These are phyloP conservation scores for Yarrowia porcina DNA, from an alignment of 805 yeast species.

Conservation along the genomic window DNA sequence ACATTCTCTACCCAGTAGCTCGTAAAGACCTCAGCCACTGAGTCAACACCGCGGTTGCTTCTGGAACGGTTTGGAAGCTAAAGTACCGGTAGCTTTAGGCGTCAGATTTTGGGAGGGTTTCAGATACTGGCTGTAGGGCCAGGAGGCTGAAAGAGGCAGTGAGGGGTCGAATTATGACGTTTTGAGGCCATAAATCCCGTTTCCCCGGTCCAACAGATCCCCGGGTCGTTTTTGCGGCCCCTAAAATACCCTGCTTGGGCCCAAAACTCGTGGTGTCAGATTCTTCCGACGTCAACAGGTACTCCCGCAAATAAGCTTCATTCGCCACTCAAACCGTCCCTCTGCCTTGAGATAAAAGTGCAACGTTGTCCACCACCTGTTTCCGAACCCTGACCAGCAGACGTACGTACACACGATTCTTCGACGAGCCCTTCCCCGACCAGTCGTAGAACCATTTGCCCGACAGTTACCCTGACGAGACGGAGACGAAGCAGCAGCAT, in stretches of 20 bases:
- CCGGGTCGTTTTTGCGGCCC: not conserved
- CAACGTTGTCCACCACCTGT: not conserved
- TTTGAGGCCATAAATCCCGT: not conserved
- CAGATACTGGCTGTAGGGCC: not conserved
- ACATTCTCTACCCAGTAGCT: not conserved
- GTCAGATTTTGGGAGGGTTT: not conserved
- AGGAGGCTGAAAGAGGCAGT: not conserved
- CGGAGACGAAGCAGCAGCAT: not conserved
- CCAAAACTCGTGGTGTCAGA: not conserved
- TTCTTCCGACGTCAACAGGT: not conserved
- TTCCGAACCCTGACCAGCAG: not conserved
- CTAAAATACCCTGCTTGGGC: not conserved
- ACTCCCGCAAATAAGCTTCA: not conserved
- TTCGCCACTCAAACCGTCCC: constrained; percentile 10
- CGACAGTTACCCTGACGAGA: not conserved
- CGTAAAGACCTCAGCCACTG: constrained; percentile 14
- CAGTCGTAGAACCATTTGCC: not conserved
- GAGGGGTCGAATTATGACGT: not conserved
- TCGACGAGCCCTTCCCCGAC: not conserved
- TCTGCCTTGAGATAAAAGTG: constrained; percentile 14
- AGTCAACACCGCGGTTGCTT: not conserved
- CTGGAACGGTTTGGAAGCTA: constrained; percentile 1
- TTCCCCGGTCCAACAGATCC: not conserved
- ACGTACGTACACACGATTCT: no score
- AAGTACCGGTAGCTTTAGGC: not conserved